Conservation (phyloP, 306 rosid genomes). For the Lotus japonicus region DNA sequence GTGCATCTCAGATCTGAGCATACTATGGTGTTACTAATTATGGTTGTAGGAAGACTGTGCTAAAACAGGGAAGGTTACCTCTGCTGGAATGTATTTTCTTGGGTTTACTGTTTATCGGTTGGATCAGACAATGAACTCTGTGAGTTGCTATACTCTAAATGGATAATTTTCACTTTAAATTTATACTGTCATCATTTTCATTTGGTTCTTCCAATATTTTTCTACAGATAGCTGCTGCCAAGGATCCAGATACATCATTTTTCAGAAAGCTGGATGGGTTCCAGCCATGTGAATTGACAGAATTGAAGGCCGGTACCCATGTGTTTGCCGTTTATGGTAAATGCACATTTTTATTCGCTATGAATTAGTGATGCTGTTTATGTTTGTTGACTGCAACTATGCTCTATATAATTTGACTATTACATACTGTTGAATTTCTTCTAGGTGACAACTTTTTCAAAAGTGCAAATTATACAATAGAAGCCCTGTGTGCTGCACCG, state of each 20-base stretch:
- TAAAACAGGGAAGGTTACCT: constrained; percentile 77
- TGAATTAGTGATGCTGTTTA: not conserved
- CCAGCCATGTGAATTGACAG: constrained; percentile 90
- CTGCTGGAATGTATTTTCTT: constrained; percentile 98
- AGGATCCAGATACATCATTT: constrained; percentile 94
- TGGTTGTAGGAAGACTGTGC: constrained; percentile 80
- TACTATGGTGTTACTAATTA: constrained; percentile 21
- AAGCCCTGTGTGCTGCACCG: constrained; percentile 71
- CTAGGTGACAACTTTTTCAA: constrained; percentile 96
- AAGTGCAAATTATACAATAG: constrained; percentile 91
- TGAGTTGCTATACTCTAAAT: constrained; percentile 40
- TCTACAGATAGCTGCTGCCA: constrained; percentile 68
- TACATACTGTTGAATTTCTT: constrained; percentile 17
- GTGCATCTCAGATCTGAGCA: not conserved
- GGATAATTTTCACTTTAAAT: not conserved
- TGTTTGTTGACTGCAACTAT: constrained; percentile 15
- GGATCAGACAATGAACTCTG: constrained; percentile 75
- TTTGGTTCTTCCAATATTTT: constrained; percentile 26
- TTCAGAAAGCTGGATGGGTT: constrained; percentile 90
- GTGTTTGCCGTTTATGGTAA: constrained; percentile 91
- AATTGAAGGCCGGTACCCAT: constrained; percentile 91
- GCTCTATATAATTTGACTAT: constrained; percentile 7
- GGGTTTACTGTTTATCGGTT: constrained; percentile 95
- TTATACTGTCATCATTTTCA: not conserved
- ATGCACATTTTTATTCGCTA: not conserved